Evolutionary conservation across 768 basidiomycete genomes (phyloP).

Genomic region (Xerocomus potaroensis): DNA sequence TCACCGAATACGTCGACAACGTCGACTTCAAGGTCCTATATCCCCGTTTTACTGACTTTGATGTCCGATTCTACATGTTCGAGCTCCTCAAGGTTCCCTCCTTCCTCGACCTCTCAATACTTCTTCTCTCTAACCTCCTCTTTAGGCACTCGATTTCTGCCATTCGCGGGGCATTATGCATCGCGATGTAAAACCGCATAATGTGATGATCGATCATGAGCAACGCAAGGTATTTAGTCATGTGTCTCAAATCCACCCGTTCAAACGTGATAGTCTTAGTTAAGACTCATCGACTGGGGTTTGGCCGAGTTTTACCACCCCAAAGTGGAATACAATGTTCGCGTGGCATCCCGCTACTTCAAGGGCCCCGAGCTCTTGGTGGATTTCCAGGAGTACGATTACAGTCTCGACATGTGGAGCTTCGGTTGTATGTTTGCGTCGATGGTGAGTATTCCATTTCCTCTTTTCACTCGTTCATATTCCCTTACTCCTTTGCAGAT

Average conservation of each 20-base stretch:
- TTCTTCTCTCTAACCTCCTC: not conserved
- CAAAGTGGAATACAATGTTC: conserved; percentile 95
- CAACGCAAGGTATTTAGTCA: conserved; percentile 69
- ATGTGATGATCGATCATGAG: conserved; percentile 99
- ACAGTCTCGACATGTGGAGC: conserved; percentile 98
- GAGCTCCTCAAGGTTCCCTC: conserved; percentile 82
- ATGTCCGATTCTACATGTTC: conserved; percentile 95
- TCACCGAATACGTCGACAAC: conserved; percentile 98
- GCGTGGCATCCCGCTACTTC: conserved; percentile 96
- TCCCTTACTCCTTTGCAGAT: conserved; percentile 50
- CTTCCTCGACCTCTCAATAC: conserved; percentile 2
- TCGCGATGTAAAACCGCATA: conserved; percentile 97
- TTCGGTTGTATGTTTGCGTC: conserved; percentile 98
- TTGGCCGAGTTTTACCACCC: conserved; percentile 98
- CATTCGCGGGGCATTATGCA: conserved; percentile 99
- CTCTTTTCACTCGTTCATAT: not conserved
- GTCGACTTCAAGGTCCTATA: conserved; percentile 97
- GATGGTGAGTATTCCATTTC: conserved; percentile 61
- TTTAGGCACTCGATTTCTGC: conserved; percentile 90
- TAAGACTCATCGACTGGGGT: conserved; percentile 98
- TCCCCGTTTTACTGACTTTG: conserved; percentile 91
- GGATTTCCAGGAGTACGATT: conserved; percentile 98
- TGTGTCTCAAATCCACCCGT: conserved; percentile 5
- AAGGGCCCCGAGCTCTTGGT: conserved; percentile 96
- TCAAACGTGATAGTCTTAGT: conserved; percentile 40